Conservation (phyloP, 495 filamentous ascomycete genomes). For the Neurospora sp. region DNA sequence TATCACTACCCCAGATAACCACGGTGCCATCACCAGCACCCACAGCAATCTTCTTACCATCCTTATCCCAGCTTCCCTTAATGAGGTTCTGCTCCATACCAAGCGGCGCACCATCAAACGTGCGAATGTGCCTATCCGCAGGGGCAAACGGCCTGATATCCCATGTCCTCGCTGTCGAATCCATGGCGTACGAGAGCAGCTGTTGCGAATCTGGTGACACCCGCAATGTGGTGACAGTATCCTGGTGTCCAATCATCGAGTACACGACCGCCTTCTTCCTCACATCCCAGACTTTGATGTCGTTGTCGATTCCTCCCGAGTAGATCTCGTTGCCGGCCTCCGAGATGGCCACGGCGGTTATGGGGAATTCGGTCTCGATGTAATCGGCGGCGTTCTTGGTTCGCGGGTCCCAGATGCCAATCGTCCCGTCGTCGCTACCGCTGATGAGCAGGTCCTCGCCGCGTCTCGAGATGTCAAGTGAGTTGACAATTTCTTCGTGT, state of each 20-base stretch:
- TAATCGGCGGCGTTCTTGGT: slow-evolving; percentile 82
- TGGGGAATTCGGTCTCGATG: slow-evolving; percentile 83
- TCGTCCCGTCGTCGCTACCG: slow-evolving; percentile 84
- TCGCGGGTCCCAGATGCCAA: slow-evolving; percentile 94
- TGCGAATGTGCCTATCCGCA: slow-evolving; percentile 67
- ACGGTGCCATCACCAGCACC: slow-evolving; percentile 86
- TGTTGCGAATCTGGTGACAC: slow-evolving; percentile 88
- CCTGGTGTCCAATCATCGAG: slow-evolving; percentile 78
- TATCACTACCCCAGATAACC: slow-evolving; percentile 78
- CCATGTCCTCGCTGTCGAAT: slow-evolving; percentile 90
- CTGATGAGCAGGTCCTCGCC: slow-evolving; percentile 85
- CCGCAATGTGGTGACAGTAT: slow-evolving; percentile 82
- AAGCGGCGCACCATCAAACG: slow-evolving; percentile 78
- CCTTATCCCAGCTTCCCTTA: slow-evolving; percentile 81
- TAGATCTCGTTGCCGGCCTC: slow-evolving; percentile 95
- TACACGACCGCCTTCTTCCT: slow-evolving; percentile 83
- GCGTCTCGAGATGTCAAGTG: slow-evolving; percentile 73
- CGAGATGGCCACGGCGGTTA: slow-evolving; percentile 81
- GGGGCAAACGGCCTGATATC: slow-evolving; percentile 94
- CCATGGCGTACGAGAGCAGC: slow-evolving; percentile 85
- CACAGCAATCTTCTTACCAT: slow-evolving; percentile 75
- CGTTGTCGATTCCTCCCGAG: slow-evolving; percentile 91
- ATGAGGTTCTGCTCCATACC: slow-evolving; percentile 91
- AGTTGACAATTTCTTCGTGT: slow-evolving; percentile 90
- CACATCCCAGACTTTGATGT: slow-evolving; percentile 95